A percentile compares a stretch with the other conserved stretches of the same genome.
phyloP scores from a whole-genome alignment of 2,329 filamentous ascomycete genomes.

The Zasmidium cellare region DNA sequence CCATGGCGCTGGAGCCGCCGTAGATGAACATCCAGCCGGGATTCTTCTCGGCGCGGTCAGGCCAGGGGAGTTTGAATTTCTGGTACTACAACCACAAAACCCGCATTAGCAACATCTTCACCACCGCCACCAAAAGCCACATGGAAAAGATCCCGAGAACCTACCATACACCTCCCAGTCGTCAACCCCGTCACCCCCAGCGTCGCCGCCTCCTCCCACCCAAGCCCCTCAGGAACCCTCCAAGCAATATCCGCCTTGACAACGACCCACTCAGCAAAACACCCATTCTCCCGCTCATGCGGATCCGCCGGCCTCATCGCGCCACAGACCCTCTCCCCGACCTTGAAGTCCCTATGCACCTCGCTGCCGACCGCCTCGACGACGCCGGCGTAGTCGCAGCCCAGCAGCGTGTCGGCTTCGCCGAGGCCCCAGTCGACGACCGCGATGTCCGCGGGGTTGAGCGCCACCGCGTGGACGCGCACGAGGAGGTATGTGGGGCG shows the following conservation, averaged over 20 bases:
- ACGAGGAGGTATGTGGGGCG: conserved; percentile 2
- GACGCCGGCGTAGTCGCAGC: conserved; percentile 24
- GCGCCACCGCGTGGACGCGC: conserved; percentile 30
- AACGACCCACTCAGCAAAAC: conserved; percentile 6
- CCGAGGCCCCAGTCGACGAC: conserved; percentile 28
- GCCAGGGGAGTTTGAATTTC: conserved; percentile 6
- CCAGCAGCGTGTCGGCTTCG: conserved; percentile 25
- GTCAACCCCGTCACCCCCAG: conserved; percentile 21
- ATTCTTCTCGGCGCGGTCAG: neutral
- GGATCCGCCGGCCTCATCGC: conserved; percentile 13
- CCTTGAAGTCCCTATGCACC: conserved; percentile 27
- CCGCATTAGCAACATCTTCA: no score
- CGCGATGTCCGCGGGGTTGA: conserved; percentile 40
- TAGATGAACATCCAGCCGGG: conserved; percentile 14
- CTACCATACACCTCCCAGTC: conserved; percentile 19
- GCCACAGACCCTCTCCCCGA: conserved; percentile 29
- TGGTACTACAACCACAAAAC: neutral
- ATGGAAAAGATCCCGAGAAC: neutral
- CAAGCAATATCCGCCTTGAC: conserved; percentile 14
- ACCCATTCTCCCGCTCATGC: conserved; percentile 23
- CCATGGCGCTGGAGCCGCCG: conserved; percentile 49
- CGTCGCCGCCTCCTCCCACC: conserved; percentile 21
- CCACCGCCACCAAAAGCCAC: no score
- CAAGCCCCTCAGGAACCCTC: conserved; percentile 19
- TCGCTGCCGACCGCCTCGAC: conserved; percentile 29